Conservation (phyloP, 306 rosid species). For the Echinosophora koreensis region DNA sequence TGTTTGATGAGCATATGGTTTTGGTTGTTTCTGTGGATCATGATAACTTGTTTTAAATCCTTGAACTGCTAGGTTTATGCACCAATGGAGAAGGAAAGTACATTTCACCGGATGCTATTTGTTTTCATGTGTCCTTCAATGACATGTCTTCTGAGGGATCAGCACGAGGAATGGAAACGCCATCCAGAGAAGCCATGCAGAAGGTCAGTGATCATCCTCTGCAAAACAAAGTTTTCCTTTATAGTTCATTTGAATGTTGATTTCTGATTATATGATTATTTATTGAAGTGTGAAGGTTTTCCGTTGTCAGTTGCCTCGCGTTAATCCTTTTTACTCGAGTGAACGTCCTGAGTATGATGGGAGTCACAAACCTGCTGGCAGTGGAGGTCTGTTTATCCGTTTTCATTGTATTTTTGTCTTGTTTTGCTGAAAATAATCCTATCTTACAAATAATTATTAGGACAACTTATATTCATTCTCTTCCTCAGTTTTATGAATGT, state of each 20-base stretch:
- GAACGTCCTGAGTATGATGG: constrained; percentile 65
- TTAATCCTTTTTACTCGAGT: constrained; percentile 77
- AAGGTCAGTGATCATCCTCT: constrained; percentile 54
- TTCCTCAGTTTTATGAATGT: constrained; percentile 9
- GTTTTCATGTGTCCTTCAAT: constrained; percentile 89
- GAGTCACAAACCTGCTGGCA: constrained; percentile 55
- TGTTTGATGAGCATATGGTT: background rate
- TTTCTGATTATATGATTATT: constrained; percentile 48
- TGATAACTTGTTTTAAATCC: constrained; percentile 30
- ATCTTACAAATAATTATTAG: constrained; percentile 8
- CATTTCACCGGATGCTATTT: constrained; percentile 84
- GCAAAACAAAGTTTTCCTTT: constrained; percentile 6
- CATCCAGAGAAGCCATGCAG: constrained; percentile 63
- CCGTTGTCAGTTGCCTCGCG: constrained; percentile 71
- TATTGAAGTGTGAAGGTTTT: constrained; percentile 87
- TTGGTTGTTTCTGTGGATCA: constrained; percentile 22
- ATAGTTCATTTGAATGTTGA: constrained; percentile 14
- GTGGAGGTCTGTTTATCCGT: constrained; percentile 64
- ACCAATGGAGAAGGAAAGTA: constrained; percentile 66
- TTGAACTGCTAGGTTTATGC: constrained; percentile 72
- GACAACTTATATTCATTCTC: constrained; percentile 16
- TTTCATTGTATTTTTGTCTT: constrained; percentile 1
- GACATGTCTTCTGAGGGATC: constrained; percentile 87
- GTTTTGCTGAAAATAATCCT: constrained; percentile 14
- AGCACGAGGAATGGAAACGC: constrained; percentile 85